Evolutionary conservation across 2,329 filamentous ascomycete genomes (phyloP).

Genomic region (Erysiphe pulchra): DNA sequence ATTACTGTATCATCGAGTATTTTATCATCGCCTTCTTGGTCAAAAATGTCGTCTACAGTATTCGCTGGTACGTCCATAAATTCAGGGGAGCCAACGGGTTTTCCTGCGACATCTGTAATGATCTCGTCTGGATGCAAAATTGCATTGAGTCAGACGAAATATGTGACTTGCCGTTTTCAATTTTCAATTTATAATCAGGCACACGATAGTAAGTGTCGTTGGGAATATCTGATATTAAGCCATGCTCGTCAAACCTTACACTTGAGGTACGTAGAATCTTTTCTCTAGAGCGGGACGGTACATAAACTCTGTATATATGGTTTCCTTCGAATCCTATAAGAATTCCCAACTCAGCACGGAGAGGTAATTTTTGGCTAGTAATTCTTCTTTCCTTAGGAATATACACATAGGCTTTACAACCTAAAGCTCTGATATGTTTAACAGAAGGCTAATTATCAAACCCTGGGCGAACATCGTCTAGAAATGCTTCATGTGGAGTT

Average conservation of each 20-base stretch:
- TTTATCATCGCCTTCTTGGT: neutral
- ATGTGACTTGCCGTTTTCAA: neutral
- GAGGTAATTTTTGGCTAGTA: neutral
- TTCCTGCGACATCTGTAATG: neutral
- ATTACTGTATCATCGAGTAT: neutral
- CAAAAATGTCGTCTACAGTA: neutral
- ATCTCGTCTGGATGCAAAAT: neutral
- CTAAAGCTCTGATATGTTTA: neutral
- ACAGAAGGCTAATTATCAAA: neutral
- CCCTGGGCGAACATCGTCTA: neutral
- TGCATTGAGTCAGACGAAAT: neutral
- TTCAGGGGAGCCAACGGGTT: neutral
- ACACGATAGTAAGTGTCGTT: neutral
- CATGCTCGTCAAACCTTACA: neutral
- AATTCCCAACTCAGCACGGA: neutral
- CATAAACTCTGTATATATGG: neutral
- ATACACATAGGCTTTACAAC: neutral
- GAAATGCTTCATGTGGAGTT: neutral
- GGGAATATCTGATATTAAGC: neutral
- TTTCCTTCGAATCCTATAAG: slow-evolving; percentile 1
- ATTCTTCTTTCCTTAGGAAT: neutral
- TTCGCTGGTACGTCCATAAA: neutral
- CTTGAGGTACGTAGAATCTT: neutral
- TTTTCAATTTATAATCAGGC: neutral
- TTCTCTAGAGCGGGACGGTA: neutral